These are phyloP conservation scores for Penicillium palitans DNA, from an alignment of 2,329 filamentous ascomycete genomes.

Conservation along the genomic window DNA sequence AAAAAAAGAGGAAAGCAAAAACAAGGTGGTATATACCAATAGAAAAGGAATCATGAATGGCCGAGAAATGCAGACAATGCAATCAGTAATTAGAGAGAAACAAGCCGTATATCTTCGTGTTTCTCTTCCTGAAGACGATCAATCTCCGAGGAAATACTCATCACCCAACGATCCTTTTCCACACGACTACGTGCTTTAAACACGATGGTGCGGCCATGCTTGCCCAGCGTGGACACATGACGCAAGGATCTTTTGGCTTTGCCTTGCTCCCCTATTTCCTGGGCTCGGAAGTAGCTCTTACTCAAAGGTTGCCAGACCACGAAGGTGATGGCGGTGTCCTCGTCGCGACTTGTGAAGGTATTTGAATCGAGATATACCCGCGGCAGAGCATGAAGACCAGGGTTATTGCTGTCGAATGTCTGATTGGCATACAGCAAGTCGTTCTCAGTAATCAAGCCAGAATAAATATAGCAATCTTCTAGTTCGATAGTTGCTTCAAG, in stretches of 20 bases:
- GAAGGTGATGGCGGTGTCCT: conserved; percentile 66
- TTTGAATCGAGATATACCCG: conserved; percentile 60
- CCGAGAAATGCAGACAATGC: conserved; percentile 3
- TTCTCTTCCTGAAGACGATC: conserved; percentile 54
- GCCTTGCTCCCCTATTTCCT: conserved; percentile 42
- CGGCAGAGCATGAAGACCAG: conserved; percentile 60
- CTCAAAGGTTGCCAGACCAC: conserved; percentile 64
- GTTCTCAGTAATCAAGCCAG: conserved; percentile 61
- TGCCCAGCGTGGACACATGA: conserved; percentile 61
- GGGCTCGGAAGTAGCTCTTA: conserved; percentile 56
- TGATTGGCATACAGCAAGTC: conserved; percentile 65
- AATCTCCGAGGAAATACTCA: conserved; percentile 66
- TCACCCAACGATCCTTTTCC: conserved; percentile 68
- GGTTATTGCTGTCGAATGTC: conserved; percentile 63
- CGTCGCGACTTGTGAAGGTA: conserved; percentile 62
- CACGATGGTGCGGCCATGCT: conserved; percentile 62
- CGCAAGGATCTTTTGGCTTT: conserved; percentile 52
- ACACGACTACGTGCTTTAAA: conserved; percentile 65
- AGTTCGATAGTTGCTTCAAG: conserved; percentile 60
- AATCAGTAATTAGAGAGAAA: conserved; percentile 22
- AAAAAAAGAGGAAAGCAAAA: not conserved
- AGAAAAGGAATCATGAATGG: conserved; percentile 5
- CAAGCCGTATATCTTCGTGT: conserved; percentile 53
- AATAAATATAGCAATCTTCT: conserved; percentile 65
- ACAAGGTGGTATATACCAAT: not conserved